Base-by-base conservation (phyloP, 163 green algal species). In the Chlamydomonas reinhardtii region DNA sequence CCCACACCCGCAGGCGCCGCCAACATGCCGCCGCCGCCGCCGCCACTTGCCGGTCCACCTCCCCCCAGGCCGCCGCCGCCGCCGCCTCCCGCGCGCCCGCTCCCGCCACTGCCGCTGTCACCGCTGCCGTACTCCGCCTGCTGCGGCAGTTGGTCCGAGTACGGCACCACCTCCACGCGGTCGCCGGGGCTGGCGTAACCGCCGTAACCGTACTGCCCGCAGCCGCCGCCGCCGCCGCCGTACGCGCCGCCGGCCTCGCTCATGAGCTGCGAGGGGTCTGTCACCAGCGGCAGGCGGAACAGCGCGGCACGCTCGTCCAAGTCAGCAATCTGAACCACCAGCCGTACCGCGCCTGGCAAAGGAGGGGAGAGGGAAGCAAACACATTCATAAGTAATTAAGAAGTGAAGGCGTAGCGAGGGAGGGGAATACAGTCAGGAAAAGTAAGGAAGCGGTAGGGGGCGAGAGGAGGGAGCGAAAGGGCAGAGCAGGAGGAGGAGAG, bases 211-310 rank as follows among this genome's bases (percentile, higher is more conserved):
- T 56, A 56, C 48, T 9, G 48, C 48, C 48, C 48, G 48, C 8
- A 6, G 43, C 8, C 43, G 43, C 11, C 48, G 48, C 6, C 48
- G 48, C 6, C 48, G 48, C 11, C 48, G 48, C 48, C 48, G 48
- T 56, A 56, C 12, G 12, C 48, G 48, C 48, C 48, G 48, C 48
- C 48, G 48, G 48, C 48, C 48, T 56, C 48, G 31, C 61, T 75
- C 77, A 76, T 20, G 43, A 84, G n/a, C 66, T 76, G 65, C 0
- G 34, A 17, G 32, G 77, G 77, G 68, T 84, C 77, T 5, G 77
- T n/a, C 35, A 84, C 77, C 43, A 84, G 65, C 20, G 77, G 77
- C 77, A 76, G 27, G 19, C 66, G 77, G 77, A 69, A 84, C 31
- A 84, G 65, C 43, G n/a, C 25, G 31, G 77, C 77, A 48, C 77